phyloP scores from a whole-genome alignment of 148 eudicot genomes.

The Rhododendron kiyosumense region DNA sequence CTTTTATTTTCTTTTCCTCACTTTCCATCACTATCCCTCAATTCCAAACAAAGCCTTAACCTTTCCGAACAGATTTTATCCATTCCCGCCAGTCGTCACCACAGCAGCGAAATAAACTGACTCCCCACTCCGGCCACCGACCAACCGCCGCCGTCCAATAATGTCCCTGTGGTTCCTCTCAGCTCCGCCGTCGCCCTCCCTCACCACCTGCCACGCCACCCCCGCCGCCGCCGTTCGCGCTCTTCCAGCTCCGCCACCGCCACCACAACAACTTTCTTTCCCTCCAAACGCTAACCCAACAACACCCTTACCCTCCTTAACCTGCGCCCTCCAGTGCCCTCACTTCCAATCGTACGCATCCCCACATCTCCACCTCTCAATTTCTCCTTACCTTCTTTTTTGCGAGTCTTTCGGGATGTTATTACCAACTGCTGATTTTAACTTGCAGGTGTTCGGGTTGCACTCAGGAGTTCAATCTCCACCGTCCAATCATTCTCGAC shows the following conservation, averaged over 20 bases:
- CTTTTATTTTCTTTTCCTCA: too few relatives aligned
- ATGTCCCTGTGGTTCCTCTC: conserved; percentile 25
- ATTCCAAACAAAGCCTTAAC: neutral
- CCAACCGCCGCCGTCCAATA: neutral
- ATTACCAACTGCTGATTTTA: neutral
- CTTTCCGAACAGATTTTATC: neutral
- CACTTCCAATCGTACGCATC: conserved; percentile 72
- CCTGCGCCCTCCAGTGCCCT: conserved; percentile 84
- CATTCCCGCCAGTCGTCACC: conserved; percentile 16
- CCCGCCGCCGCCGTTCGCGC: conserved; percentile 17
- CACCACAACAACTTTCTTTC: conserved; percentile 20
- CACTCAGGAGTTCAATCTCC: conserved; percentile 72
- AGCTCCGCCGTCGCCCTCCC: conserved; percentile 16
- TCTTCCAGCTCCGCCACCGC: conserved; percentile 22
- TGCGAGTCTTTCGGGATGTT: neutral
- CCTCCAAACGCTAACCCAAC: conserved; percentile 28
- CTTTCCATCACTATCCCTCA: too few relatives aligned
- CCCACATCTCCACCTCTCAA: neutral
- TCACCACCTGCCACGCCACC: conserved; percentile 25
- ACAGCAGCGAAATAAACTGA: neutral
- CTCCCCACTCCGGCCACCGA: neutral
- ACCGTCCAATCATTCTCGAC: conserved; percentile 60
- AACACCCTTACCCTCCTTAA: conserved; percentile 40
- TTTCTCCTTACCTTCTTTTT: neutral
- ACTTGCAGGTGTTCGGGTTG: conserved; percentile 82